Base-by-base conservation (phyloP, 805 yeast species). In the Candida rishiriensis region DNA sequence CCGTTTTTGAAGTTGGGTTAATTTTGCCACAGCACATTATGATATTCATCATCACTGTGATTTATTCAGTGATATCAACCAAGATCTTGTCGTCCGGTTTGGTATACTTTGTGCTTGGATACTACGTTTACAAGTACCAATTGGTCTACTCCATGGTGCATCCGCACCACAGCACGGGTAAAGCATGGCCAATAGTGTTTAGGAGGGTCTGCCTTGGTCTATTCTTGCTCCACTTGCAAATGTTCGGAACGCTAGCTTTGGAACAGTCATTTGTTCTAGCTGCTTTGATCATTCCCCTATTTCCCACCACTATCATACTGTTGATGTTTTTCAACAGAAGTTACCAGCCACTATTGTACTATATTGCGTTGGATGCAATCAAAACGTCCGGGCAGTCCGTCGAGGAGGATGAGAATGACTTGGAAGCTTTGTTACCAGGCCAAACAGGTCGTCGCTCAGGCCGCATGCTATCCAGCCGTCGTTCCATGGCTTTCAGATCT, bases 121-220 rank as follows among this genome's bases (percentile, higher is more conserved):
- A 71, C 54, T 79, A 75, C 53, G 81, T 76, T 12, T 79, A 78
- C 61, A 79, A 79, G 60, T 79, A 79, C 54, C 85, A 79, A 64
- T 64, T 79, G 49, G 72, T 78, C 14, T 79, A 78, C 59, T 73
- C 79, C 46, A 74, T 72, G 67, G 82, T 79, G 21, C 85, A 79
- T 52, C 80, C 83, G 1, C 81, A 78, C 18, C 84, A 79, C 57
- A 76, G 83, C 12, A 79, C 85, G 0, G 85, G 85, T 5, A 78
- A 78, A 53, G 81, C 77, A 3, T 79, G 85, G 85, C 83, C 83
- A 3, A 74, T 79, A 63, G 76, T 79, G 7, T 78, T 78, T 50
- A 65, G 80, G 44, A 60, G 85, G 40, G 66, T 78, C 29, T 71
- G 79, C 43, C 56, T 79, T 29, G 85, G 85, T 1, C 60, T 78